Evolutionary conservation across 1,284 basidiomycete species (phyloP), one percentile per base, ranked within the genome.

Genomic region (Boletus semigastroideus): DNA sequence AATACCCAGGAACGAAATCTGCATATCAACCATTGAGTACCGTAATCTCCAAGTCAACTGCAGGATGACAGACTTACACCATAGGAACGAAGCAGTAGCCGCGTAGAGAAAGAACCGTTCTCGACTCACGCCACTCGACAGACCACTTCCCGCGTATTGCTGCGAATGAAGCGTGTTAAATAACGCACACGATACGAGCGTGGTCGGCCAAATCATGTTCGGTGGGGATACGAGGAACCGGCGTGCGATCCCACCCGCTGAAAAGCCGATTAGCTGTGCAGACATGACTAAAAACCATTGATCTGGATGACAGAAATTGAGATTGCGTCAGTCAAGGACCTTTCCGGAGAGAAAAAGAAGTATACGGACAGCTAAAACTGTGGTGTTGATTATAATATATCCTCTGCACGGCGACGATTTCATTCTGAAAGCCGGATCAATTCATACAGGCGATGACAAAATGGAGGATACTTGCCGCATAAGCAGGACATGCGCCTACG

Each of bases 121-220:
- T 51, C 79, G 65, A 37, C 74, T 74, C 46, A 82, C 73, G 40
- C 74, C 74, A 5, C 67, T 67, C 16, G 68, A 63, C 27, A 60
- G 68, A 7, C 68, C 71, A 16, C 62, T 63, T 37, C 81, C 80
- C 11, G 77, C 73, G 52, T 75, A 76, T 41, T 69, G 62, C 51
- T 82, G 77, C 11, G 78, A 78, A 58, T 80, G 79, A 3, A 80
- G 67, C 7, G 78, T 78, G 54, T 79, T 80, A 64, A 82, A 77
- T 40, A 82, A 68, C 4, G 79, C 78, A 36, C 75, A 75, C 39
- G 64, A 69, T 13, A 80, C 77, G 6, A 82, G 67, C 49, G 75
- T 77, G 37, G 72, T 66, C 2, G 80, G 80, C 80, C 80, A 82
- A 55, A 82, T 70, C 59, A 69, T 71, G 47, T 61, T 68, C 10